Percentiles rank a stretch among this genome's conserved stretches.
phyloP scores from a whole-genome alignment of 352 stramenopile species.

The Pythium apleroticum region DNA sequence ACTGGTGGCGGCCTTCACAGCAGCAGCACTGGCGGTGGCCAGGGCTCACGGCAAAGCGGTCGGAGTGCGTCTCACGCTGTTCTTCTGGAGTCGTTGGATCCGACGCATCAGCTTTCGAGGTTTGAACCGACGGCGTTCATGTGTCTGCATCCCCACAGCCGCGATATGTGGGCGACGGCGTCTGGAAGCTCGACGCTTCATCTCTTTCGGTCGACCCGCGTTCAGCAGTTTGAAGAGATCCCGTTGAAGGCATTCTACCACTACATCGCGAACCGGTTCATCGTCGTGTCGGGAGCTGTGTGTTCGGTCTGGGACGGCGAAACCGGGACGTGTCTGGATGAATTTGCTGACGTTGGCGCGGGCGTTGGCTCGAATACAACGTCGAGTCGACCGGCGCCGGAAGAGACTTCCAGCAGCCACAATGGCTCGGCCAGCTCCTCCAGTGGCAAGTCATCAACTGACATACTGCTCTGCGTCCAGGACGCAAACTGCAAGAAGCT shows the following conservation, averaged over 20 bases:
- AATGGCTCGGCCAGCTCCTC: constrained; percentile 5
- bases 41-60: constrained; percentile 8
- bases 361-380: neutral
- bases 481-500: constrained; percentile 66
- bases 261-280: constrained; percentile 65
- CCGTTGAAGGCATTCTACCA: constrained; percentile 71
- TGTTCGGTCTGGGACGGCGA: constrained; percentile 77
- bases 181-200: constrained; percentile 55
- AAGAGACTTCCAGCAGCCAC: constrained; percentile 7
- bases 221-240: constrained; percentile 72
- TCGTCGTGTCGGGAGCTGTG: constrained; percentile 55
- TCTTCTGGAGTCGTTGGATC: constrained; percentile 64
- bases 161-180: constrained; percentile 63
- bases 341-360: constrained; percentile 53
- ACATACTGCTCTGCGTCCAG: constrained; percentile 53
- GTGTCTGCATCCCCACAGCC: constrained; percentile 45
- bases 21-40: neutral
- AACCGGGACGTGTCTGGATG: constrained; percentile 48
- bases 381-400: neutral
- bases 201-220: constrained; percentile 49
- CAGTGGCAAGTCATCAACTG: constrained; percentile 29
- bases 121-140: constrained; percentile 65
- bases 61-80: constrained; percentile 46
- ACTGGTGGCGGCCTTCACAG: constrained; percentile 20
- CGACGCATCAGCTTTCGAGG: constrained; percentile 45